Evolutionary conservation across 441 rosid genomes (phyloP).

Genomic region (Populus hybrid): DNA sequence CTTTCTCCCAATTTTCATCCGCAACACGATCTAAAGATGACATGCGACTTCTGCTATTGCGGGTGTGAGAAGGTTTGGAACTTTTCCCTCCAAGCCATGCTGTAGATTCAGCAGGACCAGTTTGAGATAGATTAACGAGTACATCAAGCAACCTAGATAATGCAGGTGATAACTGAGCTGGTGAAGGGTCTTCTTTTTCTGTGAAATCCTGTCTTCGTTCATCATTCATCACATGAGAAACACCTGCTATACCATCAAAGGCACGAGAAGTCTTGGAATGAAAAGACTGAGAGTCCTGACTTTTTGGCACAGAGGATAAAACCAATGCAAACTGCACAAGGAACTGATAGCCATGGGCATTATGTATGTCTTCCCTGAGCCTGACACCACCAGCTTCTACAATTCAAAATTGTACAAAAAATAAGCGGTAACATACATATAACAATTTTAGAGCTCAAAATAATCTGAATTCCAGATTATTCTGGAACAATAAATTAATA

Average conservation of each 20-base stretch:
- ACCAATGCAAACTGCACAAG: slow-evolving; percentile 96
- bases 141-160: slow-evolving; percentile 98
- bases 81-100: slow-evolving; percentile 40
- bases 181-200: slow-evolving; percentile 47
- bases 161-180: slow-evolving; percentile 65
- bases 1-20: slow-evolving; percentile 83
- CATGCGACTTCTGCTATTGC: slow-evolving; percentile 62
- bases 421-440: slow-evolving; percentile 30
- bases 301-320: slow-evolving; percentile 68
- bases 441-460: slow-evolving; percentile 6
- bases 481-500: not conserved
- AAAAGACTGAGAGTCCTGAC: slow-evolving; percentile 33
- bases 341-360: slow-evolving; percentile 99
- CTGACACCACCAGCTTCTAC: slow-evolving; percentile 91
- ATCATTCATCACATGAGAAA: slow-evolving; percentile 34
- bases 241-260: slow-evolving; percentile 32
- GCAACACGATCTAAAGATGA: slow-evolving; percentile 51
- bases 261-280: slow-evolving; percentile 35
- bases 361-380: slow-evolving; percentile 98
- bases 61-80: slow-evolving; percentile 51
- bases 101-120: slow-evolving; percentile 48
- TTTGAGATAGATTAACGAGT: slow-evolving; percentile 91
- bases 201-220: slow-evolving; percentile 24
- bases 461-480: slow-evolving; percentile 1
- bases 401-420: slow-evolving; percentile 36